Base-by-base conservation (phyloP, 164 flowering plant species). In the Amborella trichopoda region DNA sequence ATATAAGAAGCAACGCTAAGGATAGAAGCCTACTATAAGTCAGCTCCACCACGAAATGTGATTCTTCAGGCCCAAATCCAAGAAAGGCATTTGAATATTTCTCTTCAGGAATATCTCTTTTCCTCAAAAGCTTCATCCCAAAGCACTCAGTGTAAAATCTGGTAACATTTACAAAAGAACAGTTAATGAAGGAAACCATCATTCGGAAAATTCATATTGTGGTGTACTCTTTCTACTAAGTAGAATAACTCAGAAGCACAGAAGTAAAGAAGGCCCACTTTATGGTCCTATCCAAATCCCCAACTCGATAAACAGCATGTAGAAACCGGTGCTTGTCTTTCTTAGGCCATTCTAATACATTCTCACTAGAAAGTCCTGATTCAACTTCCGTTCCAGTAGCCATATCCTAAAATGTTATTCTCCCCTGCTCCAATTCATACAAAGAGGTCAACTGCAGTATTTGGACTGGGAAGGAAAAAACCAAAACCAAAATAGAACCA, bases 71-170 rank as follows among this genome's bases (percentile, higher is more conserved):
- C 22, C 98, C 98, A 70, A 83, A 91, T 23, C 98, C 98, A 39
- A 91, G 91, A 49, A 91, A 86, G 16, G 98, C 98, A 67, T 87
- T 91, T 1, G 96, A 68, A 58, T 83, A 87, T 46, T 91, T 91
- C 72, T 91, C 94, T 12, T 87, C 90, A 0, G 98, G 98, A 48
- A 91, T 45, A 46, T 91, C 96, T 46, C 93, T 70, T 46, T 83
- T 58, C 74, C 98, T 76, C 79, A 91, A 65, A 17, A 91, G 69
- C 70, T 80, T 68, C 98, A 91, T 91, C 28, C 98, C 98, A 48
- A 91, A 63, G 45, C 81, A 62, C 54, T 91, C 96, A 8, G 94
- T 87, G 48, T 91, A 91, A 47, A 91, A 91, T 69, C 98, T 91
- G 58, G 23, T 4, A 55, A 19, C 28, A 42, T 13, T 27, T 2